These are phyloP conservation scores for Ophiostoma australiae DNA, from an alignment of 2,329 filamentous ascomycete genomes.

Conservation along the genomic window DNA sequence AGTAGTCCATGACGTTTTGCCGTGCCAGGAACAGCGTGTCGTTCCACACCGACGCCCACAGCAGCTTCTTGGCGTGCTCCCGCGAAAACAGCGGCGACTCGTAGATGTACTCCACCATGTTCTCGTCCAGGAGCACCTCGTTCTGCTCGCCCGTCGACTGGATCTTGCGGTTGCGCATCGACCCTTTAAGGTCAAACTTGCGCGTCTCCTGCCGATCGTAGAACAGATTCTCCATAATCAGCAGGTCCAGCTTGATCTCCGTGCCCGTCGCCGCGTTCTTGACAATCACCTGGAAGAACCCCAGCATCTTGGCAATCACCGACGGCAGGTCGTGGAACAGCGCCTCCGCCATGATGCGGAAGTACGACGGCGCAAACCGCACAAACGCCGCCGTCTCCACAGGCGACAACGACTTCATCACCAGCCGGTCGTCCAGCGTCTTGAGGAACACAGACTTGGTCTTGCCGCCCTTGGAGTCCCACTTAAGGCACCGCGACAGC, in stretches of 20 bases:
- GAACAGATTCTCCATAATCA: slow-evolving; percentile 97
- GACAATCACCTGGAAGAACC: slow-evolving; percentile 95
- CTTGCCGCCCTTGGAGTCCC: slow-evolving; percentile 97
- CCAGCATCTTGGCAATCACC: slow-evolving; percentile 98
- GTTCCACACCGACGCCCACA: slow-evolving; percentile 91
- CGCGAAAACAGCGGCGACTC: slow-evolving; percentile 92
- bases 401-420: slow-evolving; percentile 84
- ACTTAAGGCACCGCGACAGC: slow-evolving; percentile 89
- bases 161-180: slow-evolving; percentile 97
- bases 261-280: slow-evolving; percentile 88
- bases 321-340: slow-evolving; percentile 93
- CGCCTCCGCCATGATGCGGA: slow-evolving; percentile 93
- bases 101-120: slow-evolving; percentile 98
- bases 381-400: slow-evolving; percentile 93
- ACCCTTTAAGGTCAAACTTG: slow-evolving; percentile 93
- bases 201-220: slow-evolving; percentile 88
- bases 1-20: slow-evolving; percentile 99
- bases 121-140: slow-evolving; percentile 93
- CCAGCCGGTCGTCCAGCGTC: slow-evolving; percentile 88
- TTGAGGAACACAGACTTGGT: slow-evolving; percentile 97
- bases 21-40: slow-evolving; percentile 91
- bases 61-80: slow-evolving; percentile 91
- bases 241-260: slow-evolving; percentile 88
- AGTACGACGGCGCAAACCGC: slow-evolving; percentile 93
- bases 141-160: slow-evolving; percentile 93